phyloP scores from a whole-genome alignment of 164 flowering plant genomes.

The Akebia trifoliata region DNA sequence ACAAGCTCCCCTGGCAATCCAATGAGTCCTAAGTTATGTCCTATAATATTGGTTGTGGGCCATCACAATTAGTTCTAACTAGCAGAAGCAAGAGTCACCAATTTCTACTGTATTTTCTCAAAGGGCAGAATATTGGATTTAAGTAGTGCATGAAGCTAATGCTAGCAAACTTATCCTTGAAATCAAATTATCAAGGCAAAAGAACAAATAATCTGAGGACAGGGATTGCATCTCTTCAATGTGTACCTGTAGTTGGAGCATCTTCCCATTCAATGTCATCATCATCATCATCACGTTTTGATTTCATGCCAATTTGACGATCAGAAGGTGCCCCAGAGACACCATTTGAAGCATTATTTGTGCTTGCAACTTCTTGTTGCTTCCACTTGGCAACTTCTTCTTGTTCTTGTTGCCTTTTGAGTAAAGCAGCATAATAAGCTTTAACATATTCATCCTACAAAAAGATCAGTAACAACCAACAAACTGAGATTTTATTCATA shows the following conservation, averaged over 20 bases:
- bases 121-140: not conserved
- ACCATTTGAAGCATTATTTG: slow-evolving; percentile 16
- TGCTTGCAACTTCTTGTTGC: slow-evolving; percentile 30
- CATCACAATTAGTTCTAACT: too few species aligned
- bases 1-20: too few species aligned
- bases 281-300: slow-evolving; percentile 65
- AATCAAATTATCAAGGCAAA: not conserved
- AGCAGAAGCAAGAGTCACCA: too few species aligned
- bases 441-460: slow-evolving; percentile 77
- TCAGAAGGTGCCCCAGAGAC: slow-evolving; percentile 27
- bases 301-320: slow-evolving; percentile 79
- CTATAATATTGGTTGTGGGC: too few species aligned
- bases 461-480: slow-evolving; percentile 4
- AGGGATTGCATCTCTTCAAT: not conserved
- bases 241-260: slow-evolving; percentile 56
- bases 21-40: too few species aligned
- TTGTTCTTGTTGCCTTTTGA: slow-evolving; percentile 52
- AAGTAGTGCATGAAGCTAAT: not conserved
- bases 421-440: slow-evolving; percentile 83
- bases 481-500: slow-evolving; percentile 2
- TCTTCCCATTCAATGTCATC: slow-evolving; percentile 90
- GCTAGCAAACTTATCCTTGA: not conserved
- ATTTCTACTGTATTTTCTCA: too few species aligned
- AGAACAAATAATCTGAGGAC: not conserved
- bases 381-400: slow-evolving; percentile 41